These are phyloP conservation scores for Calonectria pseudoreteaudii DNA, from an alignment of 2,329 filamentous ascomycete species.

Conservation along the genomic window DNA sequence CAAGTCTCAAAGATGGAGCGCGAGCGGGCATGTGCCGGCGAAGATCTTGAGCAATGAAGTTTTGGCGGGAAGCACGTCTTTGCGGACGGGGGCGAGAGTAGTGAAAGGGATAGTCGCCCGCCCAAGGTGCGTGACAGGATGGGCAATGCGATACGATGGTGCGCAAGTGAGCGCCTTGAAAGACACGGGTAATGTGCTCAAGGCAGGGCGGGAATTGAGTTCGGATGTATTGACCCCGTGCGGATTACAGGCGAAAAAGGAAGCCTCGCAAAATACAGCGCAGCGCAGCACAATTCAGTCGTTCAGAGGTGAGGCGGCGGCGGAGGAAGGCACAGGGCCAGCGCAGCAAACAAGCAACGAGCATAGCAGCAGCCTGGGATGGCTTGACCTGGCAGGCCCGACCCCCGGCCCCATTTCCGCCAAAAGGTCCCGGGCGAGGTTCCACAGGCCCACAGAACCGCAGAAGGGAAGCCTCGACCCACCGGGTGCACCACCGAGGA, in stretches of 20 bases:
- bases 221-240: slow-evolving; percentile 10
- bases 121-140: not conserved
- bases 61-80: not conserved
- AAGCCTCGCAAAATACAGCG: slow-evolving; percentile 7
- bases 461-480: slow-evolving; percentile 37
- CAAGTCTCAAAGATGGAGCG: slow-evolving; percentile 3
- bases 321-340: not conserved
- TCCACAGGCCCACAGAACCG: slow-evolving; percentile 35
- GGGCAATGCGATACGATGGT: not conserved
- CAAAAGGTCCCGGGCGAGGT: slow-evolving; percentile 45
- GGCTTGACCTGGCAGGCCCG: slow-evolving; percentile 27
- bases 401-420: slow-evolving; percentile 39
- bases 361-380: not conserved
- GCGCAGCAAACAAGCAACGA: not conserved
- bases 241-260: slow-evolving; percentile 1
- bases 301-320: slow-evolving; percentile 5
- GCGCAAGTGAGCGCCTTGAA: slow-evolving; percentile 4
- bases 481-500: slow-evolving; percentile 14
- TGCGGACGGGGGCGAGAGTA: not conserved
- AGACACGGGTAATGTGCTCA: slow-evolving; percentile 15
- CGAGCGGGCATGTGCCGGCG: slow-evolving; percentile 2
- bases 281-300: not conserved
- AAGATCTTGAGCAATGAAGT: not conserved
- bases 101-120: not conserved
- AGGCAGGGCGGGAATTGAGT: slow-evolving; percentile 21